Base-by-base conservation (phyloP, 1,139 yeast genomes). In the Kurtzmaniella natalensis region DNA sequence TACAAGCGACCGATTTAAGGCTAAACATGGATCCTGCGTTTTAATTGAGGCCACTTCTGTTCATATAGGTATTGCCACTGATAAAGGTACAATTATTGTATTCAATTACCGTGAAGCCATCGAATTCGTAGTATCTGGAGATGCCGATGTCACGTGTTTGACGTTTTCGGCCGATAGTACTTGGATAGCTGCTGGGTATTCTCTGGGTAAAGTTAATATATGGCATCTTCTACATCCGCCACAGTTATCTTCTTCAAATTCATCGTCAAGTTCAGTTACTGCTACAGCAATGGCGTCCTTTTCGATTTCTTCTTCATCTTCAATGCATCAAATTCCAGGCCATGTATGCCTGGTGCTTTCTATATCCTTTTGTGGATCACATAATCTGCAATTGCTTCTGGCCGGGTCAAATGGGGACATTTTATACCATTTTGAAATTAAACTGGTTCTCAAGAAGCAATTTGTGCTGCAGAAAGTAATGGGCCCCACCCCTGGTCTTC, bases 51-150 rank as follows among this genome's bases (percentile, higher is more conserved):
- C 79, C 0, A 69, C 78, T 1, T 64, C 77, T 3, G 37, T 60
- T 7, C 64, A 64, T 35, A 64, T 86, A 2, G 76, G 75, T 0
- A 48, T 85, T 9, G 94, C 87, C 2, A 84, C 94, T 0, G 48
- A 68, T 1, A 65, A 65, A 32, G 89, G 89, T 1, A 59, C 53
- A 30, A 64, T 83, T 0, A 53, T 82, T 13, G 62, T 80, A 2
- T 85, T 81, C 52, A 81, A 78, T 47, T 82, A 79, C 45, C 70
- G 69, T 32, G 94, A 85, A 53, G 59, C 54, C 25, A 53, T 78
- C 10, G 59, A 63, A 20, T 59, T 56, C 36, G 59, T 66, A 1
- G 48, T 78, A 30, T 68, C 64, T 1, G 43, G 56, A 25, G 43
- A 48, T 6, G 41, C 35, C n/a, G 37, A 28, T 8, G 72, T 79